These are phyloP conservation scores for Wickerhamomyces chaumierensis DNA, from an alignment of 805 yeast species.

Conservation along the genomic window DNA sequence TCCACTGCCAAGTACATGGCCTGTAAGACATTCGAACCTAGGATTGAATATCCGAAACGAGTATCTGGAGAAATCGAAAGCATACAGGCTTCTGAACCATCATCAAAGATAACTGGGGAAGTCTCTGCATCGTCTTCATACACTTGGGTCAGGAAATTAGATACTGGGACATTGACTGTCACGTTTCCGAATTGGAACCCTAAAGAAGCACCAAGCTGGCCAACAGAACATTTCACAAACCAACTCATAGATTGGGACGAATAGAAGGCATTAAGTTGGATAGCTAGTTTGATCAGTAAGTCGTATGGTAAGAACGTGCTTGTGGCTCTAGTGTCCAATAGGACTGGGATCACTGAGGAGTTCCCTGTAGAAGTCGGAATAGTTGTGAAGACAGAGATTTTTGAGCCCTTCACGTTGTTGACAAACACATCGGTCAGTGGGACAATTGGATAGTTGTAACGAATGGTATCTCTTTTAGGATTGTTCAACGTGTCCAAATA, in stretches of 20 bases:
- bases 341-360: conserved; percentile 28
- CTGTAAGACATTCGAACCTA: conserved; percentile 50
- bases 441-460: conserved; percentile 31
- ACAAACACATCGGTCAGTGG: conserved; percentile 36
- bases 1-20: conserved; percentile 53
- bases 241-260: conserved; percentile 35
- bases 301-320: conserved; percentile 44
- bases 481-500: conserved; percentile 12
- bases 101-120: conserved; percentile 31
- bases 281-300: conserved; percentile 47
- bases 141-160: conserved; percentile 32
- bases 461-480: conserved; percentile 6
- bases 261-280: conserved; percentile 60
- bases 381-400: conserved; percentile 2
- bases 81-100: conserved; percentile 47
- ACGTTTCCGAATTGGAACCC: conserved; percentile 43
- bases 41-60: conserved; percentile 34
- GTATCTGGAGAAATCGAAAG: conserved; percentile 39
- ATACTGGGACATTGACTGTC: conserved; percentile 37
- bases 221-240: conserved; percentile 52
- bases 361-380: neutral
- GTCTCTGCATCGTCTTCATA: conserved; percentile 17
- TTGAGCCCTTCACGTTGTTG: conserved; percentile 25
- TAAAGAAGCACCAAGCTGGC: conserved; percentile 35
- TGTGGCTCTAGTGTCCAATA: conserved; percentile 44